phyloP scores from a whole-genome alignment of 345 rosid genomes.

The Eucalyptus viminalis region DNA sequence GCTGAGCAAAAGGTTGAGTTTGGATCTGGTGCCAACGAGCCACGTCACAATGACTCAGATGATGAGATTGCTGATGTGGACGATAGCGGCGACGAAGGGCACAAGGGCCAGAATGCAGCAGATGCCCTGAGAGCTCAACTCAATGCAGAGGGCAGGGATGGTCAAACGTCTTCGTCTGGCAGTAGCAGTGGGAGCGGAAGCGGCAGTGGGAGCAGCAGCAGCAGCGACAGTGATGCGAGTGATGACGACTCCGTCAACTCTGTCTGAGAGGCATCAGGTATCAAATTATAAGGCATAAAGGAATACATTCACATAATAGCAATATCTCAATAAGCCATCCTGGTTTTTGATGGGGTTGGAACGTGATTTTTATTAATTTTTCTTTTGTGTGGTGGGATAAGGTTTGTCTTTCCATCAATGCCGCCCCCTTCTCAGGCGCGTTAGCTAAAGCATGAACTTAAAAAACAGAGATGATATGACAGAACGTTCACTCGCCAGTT shows the following conservation, averaged over 20 bases:
- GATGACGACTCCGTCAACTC: slow-evolving; percentile 67
- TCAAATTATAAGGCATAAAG: neutral
- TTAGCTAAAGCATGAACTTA: neutral
- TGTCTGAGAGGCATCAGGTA: slow-evolving; percentile 11
- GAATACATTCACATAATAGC: neutral
- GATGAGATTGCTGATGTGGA: slow-evolving; percentile 97
- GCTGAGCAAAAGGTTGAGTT: slow-evolving; percentile 13
- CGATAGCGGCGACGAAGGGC: slow-evolving; percentile 57
- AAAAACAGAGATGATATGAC: neutral
- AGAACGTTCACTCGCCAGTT: neutral
- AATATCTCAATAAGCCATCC: neutral
- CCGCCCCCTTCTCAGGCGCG: neutral
- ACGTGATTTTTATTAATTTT: neutral
- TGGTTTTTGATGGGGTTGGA: neutral
- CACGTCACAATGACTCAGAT: slow-evolving; percentile 32
- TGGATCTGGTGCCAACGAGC: slow-evolving; percentile 3
- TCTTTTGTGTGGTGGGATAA: neutral
- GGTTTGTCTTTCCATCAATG: neutral
- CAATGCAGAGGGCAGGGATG: slow-evolving; percentile 28
- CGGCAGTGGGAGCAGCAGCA: slow-evolving; percentile 52
- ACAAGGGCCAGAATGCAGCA: slow-evolving; percentile 76
- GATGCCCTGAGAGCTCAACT: slow-evolving; percentile 89
- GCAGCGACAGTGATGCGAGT: slow-evolving; percentile 47
- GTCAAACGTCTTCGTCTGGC: slow-evolving; percentile 38
- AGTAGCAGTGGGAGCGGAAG: slow-evolving; percentile 74